Evolutionary conservation across 306 rosid genomes (phyloP), one percentile per base, ranked within the genome.

Genomic region (Castanea crenata): DNA sequence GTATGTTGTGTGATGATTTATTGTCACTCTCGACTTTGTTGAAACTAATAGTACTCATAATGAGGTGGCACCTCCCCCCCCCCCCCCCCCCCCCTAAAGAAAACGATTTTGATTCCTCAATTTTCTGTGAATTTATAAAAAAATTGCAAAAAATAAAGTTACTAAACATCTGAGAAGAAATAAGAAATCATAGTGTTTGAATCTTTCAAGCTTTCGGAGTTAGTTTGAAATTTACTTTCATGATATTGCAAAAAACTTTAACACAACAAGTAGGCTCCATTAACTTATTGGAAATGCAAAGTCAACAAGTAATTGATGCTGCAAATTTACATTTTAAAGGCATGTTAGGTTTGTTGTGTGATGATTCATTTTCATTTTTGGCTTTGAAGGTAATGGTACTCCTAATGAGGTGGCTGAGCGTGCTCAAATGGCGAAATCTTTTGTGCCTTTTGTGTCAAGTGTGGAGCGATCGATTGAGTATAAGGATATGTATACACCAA

Each of bases 401-500:
- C 57, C 55, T 41, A 0, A 13, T 18, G 74, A 71, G 79, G 71
- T 56, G 71, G 71, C 73, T 74, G 55, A 55, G 21, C 11, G 21
- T 79, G 41, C 76, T 73, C 80, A 49, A 74, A 54, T 49, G 76
- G 10, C 74, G 0, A 80, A 83, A 55, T 76, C 79, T 11, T 73
- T 18, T 68, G 81, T 76, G 52, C 74, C 80, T 56, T 56, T 51
- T 7, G 1, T 23, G 56, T 59, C 68, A 52, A 35, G 74, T 52
- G 78, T 79, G 61, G 85, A 81, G 74, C 68, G 71, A 21, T 54
- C 74, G 73, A 71, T 38, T 79, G 85, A 80, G 61, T 74, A 76
- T 4, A 20, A 56, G 56, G 65, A 67, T 74, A 82, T 76, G 52
- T 81, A 83, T 65, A 72, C 74, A 13, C 95, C 95, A n/a, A 90